Base-by-base conservation (phyloP, 208 protist species). In the Trypanosoma vivax region DNA sequence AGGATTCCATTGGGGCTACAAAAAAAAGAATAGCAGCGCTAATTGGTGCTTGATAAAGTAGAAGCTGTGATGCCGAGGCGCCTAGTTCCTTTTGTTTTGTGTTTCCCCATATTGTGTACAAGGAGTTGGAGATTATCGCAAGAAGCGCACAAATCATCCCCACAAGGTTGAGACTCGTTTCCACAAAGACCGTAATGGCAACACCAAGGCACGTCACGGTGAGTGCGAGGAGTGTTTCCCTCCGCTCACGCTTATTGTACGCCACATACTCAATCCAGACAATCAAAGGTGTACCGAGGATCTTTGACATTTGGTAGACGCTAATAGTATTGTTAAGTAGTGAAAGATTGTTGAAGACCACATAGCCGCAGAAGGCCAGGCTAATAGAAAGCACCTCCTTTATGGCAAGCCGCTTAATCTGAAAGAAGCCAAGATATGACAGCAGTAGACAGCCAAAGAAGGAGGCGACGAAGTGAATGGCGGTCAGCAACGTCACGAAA, bases 41-140 rank as follows among this genome's bases (percentile, higher is more conserved):
- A 33, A 89, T 69, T 0, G 79, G 76, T 2, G 82, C 74, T 65
- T 96, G 88, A 62, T 95, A 94, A 24, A 84, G 41, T 11, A 96
- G 79, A 34, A 96, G 70, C 66, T 96, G 88, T 68, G 94, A 75
- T 7, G 87, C 60, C 39, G 76, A 64, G 37, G 65, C 74, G 0
- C 66, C 64, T 25, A 95, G 62, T 53, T 96, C 88, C 30, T 66
- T 56, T 65, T 95, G 88, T 63, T 94, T 94, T 51, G 73, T 82
- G 45, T 84, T 85, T 10, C 80, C 84, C 87, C 86, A 96, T 30
- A 96, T 82, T 7, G 85, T 92, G 66, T 96, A 96, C 11, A 95
- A 53, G 6, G 87, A 86, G 65, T 91, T 95, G 18, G 73, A 38
- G 5, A 90, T 5, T 9, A 94, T 73, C 18, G 88, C 86, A 0